Evolutionary conservation across 2,329 filamentous ascomycete genomes (phyloP).

Genomic region (Aspergillus clavatus): DNA sequence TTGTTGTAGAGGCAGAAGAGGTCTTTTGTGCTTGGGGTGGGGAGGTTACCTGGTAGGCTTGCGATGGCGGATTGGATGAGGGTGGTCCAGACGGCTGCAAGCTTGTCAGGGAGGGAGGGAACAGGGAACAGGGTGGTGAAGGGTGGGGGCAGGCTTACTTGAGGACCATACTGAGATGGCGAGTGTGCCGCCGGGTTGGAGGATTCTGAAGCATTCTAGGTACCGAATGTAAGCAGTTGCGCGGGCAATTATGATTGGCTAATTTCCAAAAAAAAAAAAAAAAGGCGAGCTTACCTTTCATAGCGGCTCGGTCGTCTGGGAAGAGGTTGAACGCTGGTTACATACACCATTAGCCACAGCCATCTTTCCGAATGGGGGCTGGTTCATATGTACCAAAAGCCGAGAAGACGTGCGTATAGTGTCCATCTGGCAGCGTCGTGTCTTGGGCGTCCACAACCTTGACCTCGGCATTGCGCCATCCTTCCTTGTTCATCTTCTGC

Average conservation of each 20-base stretch:
- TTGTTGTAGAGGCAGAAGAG: slow-evolving; percentile 15
- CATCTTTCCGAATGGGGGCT: too few species aligned
- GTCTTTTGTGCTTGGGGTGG: slow-evolving; percentile 19
- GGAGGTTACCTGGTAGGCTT: slow-evolving; percentile 22
- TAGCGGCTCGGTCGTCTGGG: slow-evolving; percentile 37
- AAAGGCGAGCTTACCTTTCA: slow-evolving; percentile 30
- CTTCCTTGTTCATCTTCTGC: slow-evolving; percentile 37
- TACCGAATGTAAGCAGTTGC: not conserved
- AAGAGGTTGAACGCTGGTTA: slow-evolving; percentile 41
- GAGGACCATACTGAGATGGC: slow-evolving; percentile 36
- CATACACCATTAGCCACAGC: not conserved
- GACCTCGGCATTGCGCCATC: slow-evolving; percentile 1
- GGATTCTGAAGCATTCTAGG: slow-evolving; percentile 30
- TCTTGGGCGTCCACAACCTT: not conserved
- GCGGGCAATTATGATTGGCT: too few species aligned
- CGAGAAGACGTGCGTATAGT: slow-evolving; percentile 45
- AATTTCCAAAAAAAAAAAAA: too few species aligned
- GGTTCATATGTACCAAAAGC: slow-evolving; percentile 41
- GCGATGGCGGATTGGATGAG: slow-evolving; percentile 22
- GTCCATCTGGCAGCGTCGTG: slow-evolving; percentile 35
- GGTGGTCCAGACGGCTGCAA: slow-evolving; percentile 27
- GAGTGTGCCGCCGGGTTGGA: slow-evolving; percentile 31
- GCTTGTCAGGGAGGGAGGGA: too few species aligned
- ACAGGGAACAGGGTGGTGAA: too few species aligned
- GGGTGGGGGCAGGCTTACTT: too few species aligned